Base-by-base conservation (phyloP, 2,329 filamentous ascomycete genomes). In the Neocucurbitaria cava region DNA sequence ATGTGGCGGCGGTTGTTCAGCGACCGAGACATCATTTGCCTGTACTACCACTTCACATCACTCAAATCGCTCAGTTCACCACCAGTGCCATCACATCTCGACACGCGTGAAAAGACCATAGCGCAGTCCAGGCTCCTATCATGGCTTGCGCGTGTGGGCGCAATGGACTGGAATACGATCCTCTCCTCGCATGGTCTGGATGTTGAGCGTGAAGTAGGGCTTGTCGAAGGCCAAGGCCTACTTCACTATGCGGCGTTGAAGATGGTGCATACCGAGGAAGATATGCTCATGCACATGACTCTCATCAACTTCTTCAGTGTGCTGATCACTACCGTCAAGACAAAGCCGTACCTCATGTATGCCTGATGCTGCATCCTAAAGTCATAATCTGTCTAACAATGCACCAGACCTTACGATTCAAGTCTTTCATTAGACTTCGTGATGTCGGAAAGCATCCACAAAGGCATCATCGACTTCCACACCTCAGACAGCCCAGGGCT, bases 1-100 rank as follows among this genome's bases (percentile, higher is more conserved):
- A 77, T 89, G 65, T 88, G 85, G 86, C 82, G 85, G 65, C 81
- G 86, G 17, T 61, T 88, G 0, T 88, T 89, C 62, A 79, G 80
- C 2, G 86, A 88, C 58, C 81, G 78, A 53, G 80, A 87, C 63
- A 80, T 88, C 6, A 87, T 87, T 61, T 77, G 76, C 1, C 74
- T 81, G 7, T 76, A 88, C 28, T 88, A 85, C 71, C 79, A 81
- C 26, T 76, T 82, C 46, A 86, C 82, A 64, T 83, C 80, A 56
- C 71, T 82, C 38, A 72, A 73, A 40, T 44, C 61, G n/a, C 56
- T 73, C 15, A 71, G 72, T n/a, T 59, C 72, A 26, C 65, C 64
- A 3, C 62, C 78, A 15, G 47, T 62, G 8, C 69, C 70, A n/a
- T n/a, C n/a, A 5, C 24, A 69, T 62, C 65, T 83, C 15, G 79